Percentiles rank a stretch among this genome's conserved stretches.
Conservation (phyloP, 208 protist species). For the Novymonas esmeraldas region DNA sequence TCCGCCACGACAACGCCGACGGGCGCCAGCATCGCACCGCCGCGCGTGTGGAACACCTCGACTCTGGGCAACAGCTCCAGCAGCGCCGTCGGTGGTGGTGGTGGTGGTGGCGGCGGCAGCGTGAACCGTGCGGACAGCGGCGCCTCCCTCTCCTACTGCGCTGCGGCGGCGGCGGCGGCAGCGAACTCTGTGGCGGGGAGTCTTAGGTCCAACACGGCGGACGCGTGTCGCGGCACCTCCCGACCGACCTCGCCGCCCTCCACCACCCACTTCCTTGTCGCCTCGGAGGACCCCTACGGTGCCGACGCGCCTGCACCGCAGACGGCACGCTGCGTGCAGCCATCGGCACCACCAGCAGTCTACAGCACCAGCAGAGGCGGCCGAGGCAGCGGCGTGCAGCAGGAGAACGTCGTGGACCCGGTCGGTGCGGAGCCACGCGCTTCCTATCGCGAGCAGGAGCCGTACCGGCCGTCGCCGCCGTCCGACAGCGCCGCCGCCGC, state of each 20-base stretch:
- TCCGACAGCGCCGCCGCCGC: no score
- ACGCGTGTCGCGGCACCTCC: no score
- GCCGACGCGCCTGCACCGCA: background rate
- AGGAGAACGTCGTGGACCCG: background rate
- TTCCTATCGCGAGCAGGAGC: background rate
- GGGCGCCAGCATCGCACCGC: background rate
- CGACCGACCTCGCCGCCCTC: background rate
- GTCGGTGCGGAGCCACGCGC: no score
- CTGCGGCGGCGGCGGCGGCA: no score
- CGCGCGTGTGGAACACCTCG: background rate
- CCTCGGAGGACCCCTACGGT: background rate
- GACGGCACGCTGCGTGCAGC: background rate
- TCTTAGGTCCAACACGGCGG: slow-evolving; percentile 1
- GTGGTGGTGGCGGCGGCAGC: no score
- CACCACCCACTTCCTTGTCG: background rate
- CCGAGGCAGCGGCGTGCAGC: background rate
- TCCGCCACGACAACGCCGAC: slow-evolving; percentile 17
- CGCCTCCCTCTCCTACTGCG: background rate
- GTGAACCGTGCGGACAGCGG: background rate
- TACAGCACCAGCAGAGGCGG: background rate
- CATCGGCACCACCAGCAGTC: background rate
- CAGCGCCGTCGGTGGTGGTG: background rate
- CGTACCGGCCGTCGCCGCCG: background rate
- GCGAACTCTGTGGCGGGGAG: slow-evolving; percentile 1
- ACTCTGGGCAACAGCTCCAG: background rate